These are phyloP conservation scores for Xylaria sp. DNA, from an alignment of 2,329 filamentous ascomycete genomes.

Conservation along the genomic window DNA sequence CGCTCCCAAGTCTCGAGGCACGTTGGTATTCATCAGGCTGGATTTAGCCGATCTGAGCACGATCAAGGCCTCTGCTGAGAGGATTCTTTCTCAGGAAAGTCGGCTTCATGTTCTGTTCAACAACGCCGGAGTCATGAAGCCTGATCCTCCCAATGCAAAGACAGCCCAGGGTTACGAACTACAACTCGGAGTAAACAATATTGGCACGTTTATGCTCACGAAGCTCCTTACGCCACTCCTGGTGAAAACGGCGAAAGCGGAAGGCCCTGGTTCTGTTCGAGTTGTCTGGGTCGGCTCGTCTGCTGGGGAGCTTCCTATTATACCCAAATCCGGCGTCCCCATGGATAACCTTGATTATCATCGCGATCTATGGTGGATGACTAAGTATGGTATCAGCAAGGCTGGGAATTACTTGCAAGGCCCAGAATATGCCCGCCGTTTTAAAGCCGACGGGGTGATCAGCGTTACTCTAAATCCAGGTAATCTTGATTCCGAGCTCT, in stretches of 20 bases:
- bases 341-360: slow-evolving; percentile 23
- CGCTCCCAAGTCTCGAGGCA: slow-evolving; percentile 31
- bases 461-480: slow-evolving; percentile 33
- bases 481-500: slow-evolving; percentile 32
- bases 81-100: slow-evolving; percentile 43
- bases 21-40: slow-evolving; percentile 44
- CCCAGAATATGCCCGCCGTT: slow-evolving; percentile 28
- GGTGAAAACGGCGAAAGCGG: slow-evolving; percentile 21
- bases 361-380: slow-evolving; percentile 6
- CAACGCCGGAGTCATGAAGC: slow-evolving; percentile 43
- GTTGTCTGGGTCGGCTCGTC: slow-evolving; percentile 37
- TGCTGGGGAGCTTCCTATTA: slow-evolving; percentile 7
- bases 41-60: slow-evolving; percentile 46
- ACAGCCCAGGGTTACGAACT: slow-evolving; percentile 38
- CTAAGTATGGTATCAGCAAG: slow-evolving; percentile 33
- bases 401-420: slow-evolving; percentile 31
- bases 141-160: slow-evolving; percentile 15
- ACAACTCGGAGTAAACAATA: slow-evolving; percentile 35
- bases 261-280: slow-evolving; percentile 23
- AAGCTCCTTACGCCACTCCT: slow-evolving; percentile 33
- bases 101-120: slow-evolving; percentile 48
- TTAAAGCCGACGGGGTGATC: slow-evolving; percentile 22
- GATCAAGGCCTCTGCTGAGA: slow-evolving; percentile 44
- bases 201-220: slow-evolving; percentile 36
- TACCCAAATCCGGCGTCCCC: slow-evolving; percentile 19